Evolutionary conservation across 345 rosid genomes (phyloP).

Genomic region (Ceriops tagal): DNA sequence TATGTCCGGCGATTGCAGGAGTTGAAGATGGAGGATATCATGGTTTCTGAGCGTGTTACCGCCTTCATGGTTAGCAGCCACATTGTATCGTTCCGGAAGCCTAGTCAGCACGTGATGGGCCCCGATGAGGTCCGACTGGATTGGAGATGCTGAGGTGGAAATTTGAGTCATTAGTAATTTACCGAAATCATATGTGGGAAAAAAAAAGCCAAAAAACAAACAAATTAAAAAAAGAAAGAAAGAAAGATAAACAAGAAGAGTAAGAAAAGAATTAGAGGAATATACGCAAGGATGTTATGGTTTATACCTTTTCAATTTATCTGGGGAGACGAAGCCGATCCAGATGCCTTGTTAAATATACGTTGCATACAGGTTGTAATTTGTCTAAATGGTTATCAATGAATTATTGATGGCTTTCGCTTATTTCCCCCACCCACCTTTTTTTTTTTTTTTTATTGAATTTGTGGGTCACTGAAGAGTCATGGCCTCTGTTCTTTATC

Average conservation of each 20-base stretch:
- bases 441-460: no score
- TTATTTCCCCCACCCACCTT: no score
- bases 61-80: slow-evolving; percentile 95
- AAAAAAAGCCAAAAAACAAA: background rate
- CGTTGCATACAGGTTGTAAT: background rate
- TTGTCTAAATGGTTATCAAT: slow-evolving; percentile 9
- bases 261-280: background rate
- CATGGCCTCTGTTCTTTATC: no score
- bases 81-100: slow-evolving; percentile 80
- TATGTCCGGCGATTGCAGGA: slow-evolving; percentile 76
- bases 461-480: no score
- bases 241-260: background rate
- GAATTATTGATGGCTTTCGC: slow-evolving; percentile 5
- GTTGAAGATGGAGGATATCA: slow-evolving; percentile 80
- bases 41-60: slow-evolving; percentile 75
- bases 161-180: background rate
- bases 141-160: slow-evolving; percentile 28
- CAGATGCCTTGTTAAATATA: slow-evolving; percentile 17
- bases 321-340: slow-evolving; percentile 37
- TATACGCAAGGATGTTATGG: background rate
- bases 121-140: slow-evolving; percentile 51
- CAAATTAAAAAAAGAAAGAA: no score
- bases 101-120: slow-evolving; percentile 55
- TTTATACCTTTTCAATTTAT: slow-evolving; percentile 5
- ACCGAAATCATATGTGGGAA: background rate